phyloP scores from a whole-genome alignment of 164 flowering plant genomes.

The Vitis cinerea region DNA sequence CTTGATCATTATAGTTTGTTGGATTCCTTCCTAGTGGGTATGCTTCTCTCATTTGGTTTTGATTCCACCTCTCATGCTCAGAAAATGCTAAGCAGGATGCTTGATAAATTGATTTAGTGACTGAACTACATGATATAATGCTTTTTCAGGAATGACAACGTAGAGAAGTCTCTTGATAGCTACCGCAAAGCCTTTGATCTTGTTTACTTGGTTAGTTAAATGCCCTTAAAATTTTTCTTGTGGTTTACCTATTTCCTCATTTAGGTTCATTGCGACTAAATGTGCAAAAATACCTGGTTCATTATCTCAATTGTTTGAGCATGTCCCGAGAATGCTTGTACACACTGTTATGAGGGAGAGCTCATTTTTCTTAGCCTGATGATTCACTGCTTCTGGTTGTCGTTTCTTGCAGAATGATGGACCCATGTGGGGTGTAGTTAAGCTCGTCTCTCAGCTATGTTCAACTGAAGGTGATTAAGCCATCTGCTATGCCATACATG shows the following conservation, averaged over 20 bases:
- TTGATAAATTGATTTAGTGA: not conserved
- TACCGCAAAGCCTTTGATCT: conserved; percentile 75
- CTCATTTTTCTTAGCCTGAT: too few species aligned
- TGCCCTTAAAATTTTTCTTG: not conserved
- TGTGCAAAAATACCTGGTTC: too few species aligned
- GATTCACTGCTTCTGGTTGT: not conserved
- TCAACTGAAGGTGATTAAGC: conserved; percentile 9
- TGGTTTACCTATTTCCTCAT: not conserved
- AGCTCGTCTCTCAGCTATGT: conserved; percentile 59
- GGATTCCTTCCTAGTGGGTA: not conserved
- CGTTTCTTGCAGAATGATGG: conserved; percentile 73
- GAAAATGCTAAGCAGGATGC: not conserved
- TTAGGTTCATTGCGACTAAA: not conserved
- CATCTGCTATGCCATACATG: not conserved
- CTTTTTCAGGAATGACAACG: conserved; percentile 73
- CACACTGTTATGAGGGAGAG: too few species aligned
- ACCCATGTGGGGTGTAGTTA: conserved; percentile 71
- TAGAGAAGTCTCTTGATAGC: conserved; percentile 59
- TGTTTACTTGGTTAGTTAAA: conserved; percentile 66
- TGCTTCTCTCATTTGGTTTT: not conserved
- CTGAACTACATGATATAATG: not conserved
- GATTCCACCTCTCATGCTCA: not conserved
- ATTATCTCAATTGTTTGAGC: too few species aligned
- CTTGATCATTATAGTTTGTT: too few species aligned
- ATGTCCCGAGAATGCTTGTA: too few species aligned